Base-by-base conservation (phyloP, 2,329 filamentous ascomycete species). In the Thelonectria blattea region DNA sequence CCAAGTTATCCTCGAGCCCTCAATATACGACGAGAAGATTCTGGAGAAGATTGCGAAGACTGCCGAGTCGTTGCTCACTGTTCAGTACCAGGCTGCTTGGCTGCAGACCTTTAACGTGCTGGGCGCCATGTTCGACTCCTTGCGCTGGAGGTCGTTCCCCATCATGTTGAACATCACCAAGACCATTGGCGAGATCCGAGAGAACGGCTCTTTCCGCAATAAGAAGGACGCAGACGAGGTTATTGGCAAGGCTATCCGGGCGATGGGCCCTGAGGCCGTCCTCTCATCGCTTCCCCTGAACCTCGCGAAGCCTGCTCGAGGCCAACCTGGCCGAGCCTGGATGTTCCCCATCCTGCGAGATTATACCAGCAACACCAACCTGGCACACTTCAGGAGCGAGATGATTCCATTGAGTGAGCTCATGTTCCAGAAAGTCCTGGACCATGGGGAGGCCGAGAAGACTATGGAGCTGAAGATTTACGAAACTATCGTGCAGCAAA, bases 401-500 rank as follows among this genome's bases (percentile, higher is more conserved):
- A 88, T 99, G 75, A 88, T 97, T 6, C 93, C 95, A 15, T 81
- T 99, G 22, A 98, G 94, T 73, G 91, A 97, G 74, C 79, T 85
- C 51, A 91, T 99, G 82, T 97, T 94, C 75, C 92, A 98, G 74
- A 88, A 86, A 66, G 91, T 98, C 5, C 80, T 97, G 48, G 90
- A 96, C 63, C 91, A 96, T 69, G 91, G 91, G 14, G 81, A 86
- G 20, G 88, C 87, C 14, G 91, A 94, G 72, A 97, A 97, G 82
- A 95, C 92, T 0, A 93, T 97, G 85, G 93, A 98, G 75, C 86
- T 95, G 73, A 99, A 99, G 82, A 96, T 99, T 60, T 99, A 95
- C 74, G 94, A 99, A 78, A 98, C 95, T 0, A 82, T 99, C 5
- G 92, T 99, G 9, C 91, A 96, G 68, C 95, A 99, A 73, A 93